Base-by-base conservation (phyloP, 2,329 filamentous ascomycete genomes). In the Talaromyces sp. region DNA sequence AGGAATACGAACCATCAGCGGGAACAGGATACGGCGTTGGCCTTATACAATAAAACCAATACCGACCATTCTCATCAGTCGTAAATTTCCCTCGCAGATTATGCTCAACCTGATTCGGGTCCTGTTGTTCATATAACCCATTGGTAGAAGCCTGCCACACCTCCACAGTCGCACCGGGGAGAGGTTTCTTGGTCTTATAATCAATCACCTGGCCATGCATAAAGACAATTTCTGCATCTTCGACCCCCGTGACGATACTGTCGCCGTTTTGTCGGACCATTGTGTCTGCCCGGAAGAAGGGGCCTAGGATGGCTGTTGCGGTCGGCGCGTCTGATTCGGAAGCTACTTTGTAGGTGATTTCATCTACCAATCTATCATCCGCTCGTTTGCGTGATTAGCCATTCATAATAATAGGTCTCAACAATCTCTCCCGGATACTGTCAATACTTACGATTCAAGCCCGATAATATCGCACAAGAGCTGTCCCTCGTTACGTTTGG, bases 81-180 rank as follows among this genome's bases (percentile, higher is more conserved):
- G 76, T 80, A 68, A 91, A 90, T 46, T 84, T 84, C 5, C 89
- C 89, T 3, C 89, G 81, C 21, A 92, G 78, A 69, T 92, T 92
- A 73, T 85, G 84, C 58, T 91, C 88, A 6, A 81, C 78, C 74
- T 91, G 88, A 1, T 82, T 74, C 0, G 81, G 76, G 63, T 91
- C 88, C 72, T 91, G 88, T 73, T 91, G 87, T 75, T 91, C 88
- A 63, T 87, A 87, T 52, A 80, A 58, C 78, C 81, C 82, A 66
- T 93, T 92, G 33, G 89, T 88, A 0, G 84, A 88, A 0, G 88
- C 88, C 68, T 92, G 86, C 89, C 89, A 94, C 54, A 92, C 81
- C 67, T 93, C 89, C 36, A 94, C 80, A 21, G 83, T 79, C 1
- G 88, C 88, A 60, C 80, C 79, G 17, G 81, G 78, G 45, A 93